Evolutionary conservation across 768 basidiomycete species (phyloP), one percentile per base, ranked within the genome.

Genomic region (Leccinum rimulosum): DNA sequence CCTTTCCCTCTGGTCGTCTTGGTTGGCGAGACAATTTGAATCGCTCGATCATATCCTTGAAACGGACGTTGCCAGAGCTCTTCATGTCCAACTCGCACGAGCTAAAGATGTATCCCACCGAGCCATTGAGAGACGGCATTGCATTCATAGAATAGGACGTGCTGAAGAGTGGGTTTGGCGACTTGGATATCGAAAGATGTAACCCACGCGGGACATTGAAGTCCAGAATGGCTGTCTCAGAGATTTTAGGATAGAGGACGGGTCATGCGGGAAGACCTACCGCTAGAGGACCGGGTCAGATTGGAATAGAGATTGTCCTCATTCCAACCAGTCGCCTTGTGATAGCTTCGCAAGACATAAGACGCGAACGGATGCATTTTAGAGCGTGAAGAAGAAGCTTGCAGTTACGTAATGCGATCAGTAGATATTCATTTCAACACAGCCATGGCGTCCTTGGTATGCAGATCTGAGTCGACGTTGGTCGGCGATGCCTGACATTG

Each of bases 301-400:
- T 95, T 93, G 3, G 89, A 85, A 68, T 93, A 98, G 22, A 96
- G 79, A 68, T 96, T 96, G 74, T 98, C 95, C 70, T 96, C 93
- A 66, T 94, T 95, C 96, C 96, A 98, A 61, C 93, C 91, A 33
- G 93, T 97, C n/a, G 86, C 86, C 64, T 84, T 83, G 79, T 93
- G 95, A 74, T 96, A 98, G 72, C 82, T 88, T 62, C 89, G 88
- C 38, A 98, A 79, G 57, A 98, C 88, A 76, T 93, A 92, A 14
- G 90, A 84, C 40, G 91, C 87, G 68, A 93, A 93, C 6, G 92
- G 89, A 75, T 92, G 89, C 92, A 93, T 92, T 49, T 55, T 52
- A 30, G 17, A 56, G 50, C 28, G n/a, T 6, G 10, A 35, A 17
- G 14, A 10, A 17, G 43, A 12, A 35, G 33, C 33, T 45, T 45